These are phyloP conservation scores for Allomyces macrogynus DNA, from an alignment of 192 early-diverging fungal species.

Conservation along the genomic window DNA sequence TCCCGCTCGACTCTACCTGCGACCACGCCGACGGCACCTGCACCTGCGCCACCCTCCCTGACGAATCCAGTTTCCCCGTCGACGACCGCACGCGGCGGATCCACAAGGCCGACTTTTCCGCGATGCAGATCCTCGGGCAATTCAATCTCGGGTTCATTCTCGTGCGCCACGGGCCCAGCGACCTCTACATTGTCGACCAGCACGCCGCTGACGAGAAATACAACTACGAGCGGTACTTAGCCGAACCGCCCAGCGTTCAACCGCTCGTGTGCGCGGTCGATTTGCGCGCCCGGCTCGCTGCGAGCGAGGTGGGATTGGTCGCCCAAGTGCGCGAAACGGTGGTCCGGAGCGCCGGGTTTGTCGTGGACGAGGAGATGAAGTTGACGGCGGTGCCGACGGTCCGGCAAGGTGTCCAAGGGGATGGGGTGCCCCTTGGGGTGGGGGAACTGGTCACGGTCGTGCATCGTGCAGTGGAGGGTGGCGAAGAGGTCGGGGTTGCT, in stretches of 20 bases:
- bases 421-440: too few species aligned
- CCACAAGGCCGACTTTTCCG: conserved; percentile 54
- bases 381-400: too few species aligned
- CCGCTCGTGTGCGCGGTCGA: neutral
- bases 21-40: too few species aligned
- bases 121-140: conserved; percentile 77
- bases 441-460: neutral
- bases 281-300: neutral
- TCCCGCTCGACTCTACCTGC: too few species aligned
- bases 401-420: too few species aligned
- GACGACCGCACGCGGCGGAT: conserved; percentile 17
- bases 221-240: conserved; percentile 58
- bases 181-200: conserved; percentile 91
- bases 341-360: neutral
- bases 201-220: conserved; percentile 96
- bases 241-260: neutral
- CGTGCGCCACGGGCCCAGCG: conserved; percentile 20
- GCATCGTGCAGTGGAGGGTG: neutral
- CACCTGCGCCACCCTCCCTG: too few species aligned
- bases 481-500: conserved; percentile 21
- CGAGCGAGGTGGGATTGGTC: neutral
- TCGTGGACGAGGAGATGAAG: neutral
- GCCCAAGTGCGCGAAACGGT: neutral
- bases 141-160: conserved; percentile 97
- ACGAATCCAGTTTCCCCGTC: too few species aligned